These are phyloP conservation scores for Aureobasidium mangrovei DNA, from an alignment of 2,329 filamentous ascomycete species.

Conservation along the genomic window DNA sequence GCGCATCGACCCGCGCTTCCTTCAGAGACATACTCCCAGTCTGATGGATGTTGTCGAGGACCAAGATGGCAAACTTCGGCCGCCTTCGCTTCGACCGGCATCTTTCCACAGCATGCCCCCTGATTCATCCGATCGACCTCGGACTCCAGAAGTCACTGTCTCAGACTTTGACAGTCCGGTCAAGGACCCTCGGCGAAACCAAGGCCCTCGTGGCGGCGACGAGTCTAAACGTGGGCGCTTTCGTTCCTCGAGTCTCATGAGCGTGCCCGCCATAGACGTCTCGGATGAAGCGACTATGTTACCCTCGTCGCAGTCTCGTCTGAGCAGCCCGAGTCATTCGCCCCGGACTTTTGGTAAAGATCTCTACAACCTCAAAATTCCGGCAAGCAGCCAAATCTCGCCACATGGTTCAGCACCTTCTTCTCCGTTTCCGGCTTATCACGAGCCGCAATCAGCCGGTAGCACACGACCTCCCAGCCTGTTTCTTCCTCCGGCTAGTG, in stretches of 20 bases:
- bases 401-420: conserved; percentile 33
- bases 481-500: conserved; percentile 43
- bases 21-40: conserved; percentile 6
- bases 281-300: neutral
- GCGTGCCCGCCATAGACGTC: neutral
- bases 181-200: neutral
- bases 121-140: neutral
- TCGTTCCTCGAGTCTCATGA: neutral
- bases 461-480: conserved; percentile 48
- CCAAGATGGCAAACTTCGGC: conserved; percentile 18
- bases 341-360: conserved; percentile 26
- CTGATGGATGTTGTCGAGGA: conserved; percentile 17
- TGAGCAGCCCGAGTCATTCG: conserved; percentile 17
- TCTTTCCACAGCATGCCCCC: conserved; percentile 13
- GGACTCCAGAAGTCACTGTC: conserved; percentile 6
- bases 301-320: neutral
- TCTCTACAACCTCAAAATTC: conserved; percentile 35
- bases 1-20: conserved; percentile 32
- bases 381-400: conserved; percentile 19
- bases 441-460: conserved; percentile 38
- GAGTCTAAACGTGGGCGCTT: neutral
- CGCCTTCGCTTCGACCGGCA: conserved; percentile 2
- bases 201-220: neutral
- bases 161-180: neutral
- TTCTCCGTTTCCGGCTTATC: conserved; percentile 60